Base-by-base conservation (phyloP, 805 yeast species). In the Ogataea zsoltii region DNA sequence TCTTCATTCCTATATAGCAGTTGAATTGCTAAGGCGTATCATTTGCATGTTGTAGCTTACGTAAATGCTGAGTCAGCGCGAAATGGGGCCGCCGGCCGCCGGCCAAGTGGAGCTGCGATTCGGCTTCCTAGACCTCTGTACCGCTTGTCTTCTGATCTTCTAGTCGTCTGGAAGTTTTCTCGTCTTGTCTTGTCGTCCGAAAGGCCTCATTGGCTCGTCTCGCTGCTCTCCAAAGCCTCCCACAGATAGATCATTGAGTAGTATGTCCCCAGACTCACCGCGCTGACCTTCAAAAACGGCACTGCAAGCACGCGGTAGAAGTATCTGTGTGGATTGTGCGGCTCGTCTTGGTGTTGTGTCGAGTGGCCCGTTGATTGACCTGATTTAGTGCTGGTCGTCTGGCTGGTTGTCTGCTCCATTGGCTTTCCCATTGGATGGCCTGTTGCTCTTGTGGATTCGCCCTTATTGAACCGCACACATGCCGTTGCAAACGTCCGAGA, bases 231-330 rank as follows among this genome's bases (percentile, higher is more conserved):
- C 12, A 74, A 61, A 42, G 49, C 68, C 44, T 63, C 74, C 80
- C 77, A 74, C 7, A 72, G 50, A 37, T 67, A 75, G n/a, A 58
- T 58, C 53, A 79, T 49, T 0, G 72, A 60, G 49, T 75, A 79
- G 49, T 74, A 79, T 0, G 80, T 72, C 2, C 62, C 71, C 41
- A 76, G 66, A 5, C 80, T 71, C 7, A 75, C 44, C 0, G 63
- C 63, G 28, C 77, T 59, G 14, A 76, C 71, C 48, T 75, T 78
- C 4, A 70, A 45, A 37, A 74, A 65, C 1, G 83, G 82, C 18
- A 57, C 63, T 1, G 73, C 76, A 52, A 75, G 71, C 30, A 69
- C 70, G 48, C 71, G 65, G 54, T 79, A 79, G 56, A 79, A 74
- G 29, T 60, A 56, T 2, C 54, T 42, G 44, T 63, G 67, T 21